phyloP scores from a whole-genome alignment of 225 moss, liverwort and hornwort species.

The Marchantia polymorpha region DNA sequence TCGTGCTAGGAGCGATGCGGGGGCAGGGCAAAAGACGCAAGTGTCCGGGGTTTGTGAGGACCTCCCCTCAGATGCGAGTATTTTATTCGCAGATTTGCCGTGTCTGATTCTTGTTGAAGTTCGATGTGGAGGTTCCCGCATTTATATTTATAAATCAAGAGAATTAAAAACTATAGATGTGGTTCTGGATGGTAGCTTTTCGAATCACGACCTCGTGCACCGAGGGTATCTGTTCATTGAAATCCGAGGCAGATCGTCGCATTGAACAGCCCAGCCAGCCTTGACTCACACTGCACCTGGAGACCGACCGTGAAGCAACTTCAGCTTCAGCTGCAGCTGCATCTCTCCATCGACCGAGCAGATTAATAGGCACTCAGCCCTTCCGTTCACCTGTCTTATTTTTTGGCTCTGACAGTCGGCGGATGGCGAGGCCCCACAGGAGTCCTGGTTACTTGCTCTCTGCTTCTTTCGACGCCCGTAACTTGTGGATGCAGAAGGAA shows the following conservation, averaged over 20 bases:
- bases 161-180: no score
- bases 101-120: background rate
- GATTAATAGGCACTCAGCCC: background rate
- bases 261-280: background rate
- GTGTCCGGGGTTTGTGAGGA: background rate
- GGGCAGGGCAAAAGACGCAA: background rate
- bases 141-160: no score
- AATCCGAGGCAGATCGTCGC: no score
- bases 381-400: background rate
- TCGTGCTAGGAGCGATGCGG: background rate
- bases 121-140: background rate
- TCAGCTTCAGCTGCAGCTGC: background rate
- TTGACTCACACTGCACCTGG: background rate
- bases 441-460: background rate
- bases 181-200: no score
- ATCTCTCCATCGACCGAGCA: background rate
- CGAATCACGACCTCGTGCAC: no score
- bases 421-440: background rate
- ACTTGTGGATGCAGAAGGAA: background rate
- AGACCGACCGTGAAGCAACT: background rate
- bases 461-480: background rate
- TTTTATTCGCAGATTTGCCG: background rate
- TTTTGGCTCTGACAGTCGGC: background rate
- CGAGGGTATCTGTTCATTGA: no score
- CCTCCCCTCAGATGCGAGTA: no score